A percentile compares a stretch with the other conserved stretches of the same genome.
phyloP scores from a whole-genome alignment of 2,329 filamentous ascomycete species.

The Monosporascus ibericus region DNA sequence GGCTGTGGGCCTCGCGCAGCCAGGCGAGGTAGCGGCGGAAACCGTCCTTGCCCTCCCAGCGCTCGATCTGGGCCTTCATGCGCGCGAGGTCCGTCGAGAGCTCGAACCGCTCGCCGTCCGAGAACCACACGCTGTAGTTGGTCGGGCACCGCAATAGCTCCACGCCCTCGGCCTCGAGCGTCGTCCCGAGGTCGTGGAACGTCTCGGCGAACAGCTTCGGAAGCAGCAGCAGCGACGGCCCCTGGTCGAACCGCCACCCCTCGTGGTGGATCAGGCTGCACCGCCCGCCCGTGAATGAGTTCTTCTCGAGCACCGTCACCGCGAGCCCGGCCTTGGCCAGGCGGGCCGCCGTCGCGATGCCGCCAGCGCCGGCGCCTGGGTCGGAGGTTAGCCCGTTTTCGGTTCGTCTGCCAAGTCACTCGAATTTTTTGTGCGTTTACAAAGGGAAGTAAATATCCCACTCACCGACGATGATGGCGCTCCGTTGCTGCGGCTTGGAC shows the following conservation, averaged over 20 bases:
- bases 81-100: slow-evolving; percentile 61
- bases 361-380: slow-evolving; percentile 63
- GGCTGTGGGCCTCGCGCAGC: slow-evolving; percentile 59
- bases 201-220: slow-evolving; percentile 65
- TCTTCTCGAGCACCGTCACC: slow-evolving; percentile 77
- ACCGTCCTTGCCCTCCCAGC: slow-evolving; percentile 65
- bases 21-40: slow-evolving; percentile 64
- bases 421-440: background rate
- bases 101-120: slow-evolving; percentile 58
- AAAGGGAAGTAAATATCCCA: background rate
- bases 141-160: slow-evolving; percentile 65
- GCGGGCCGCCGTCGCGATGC: slow-evolving; percentile 64
- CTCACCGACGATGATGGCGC: slow-evolving; percentile 48
- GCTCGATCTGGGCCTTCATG: slow-evolving; percentile 68
- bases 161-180: slow-evolving; percentile 59
- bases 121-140: slow-evolving; percentile 71
- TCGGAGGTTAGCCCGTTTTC: slow-evolving; percentile 1
- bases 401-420: background rate
- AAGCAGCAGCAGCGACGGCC: slow-evolving; percentile 66
- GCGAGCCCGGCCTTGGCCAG: slow-evolving; percentile 63
- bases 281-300: slow-evolving; percentile 63
- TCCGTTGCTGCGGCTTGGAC: slow-evolving; percentile 15
- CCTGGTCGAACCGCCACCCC: slow-evolving; percentile 69
- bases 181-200: slow-evolving; percentile 63
- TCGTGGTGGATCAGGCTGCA: slow-evolving; percentile 59